Percentiles rank a stretch among this genome's conserved stretches.
phyloP scores from a whole-genome alignment of 345 rosid genomes.

The Gossypium anomalum region DNA sequence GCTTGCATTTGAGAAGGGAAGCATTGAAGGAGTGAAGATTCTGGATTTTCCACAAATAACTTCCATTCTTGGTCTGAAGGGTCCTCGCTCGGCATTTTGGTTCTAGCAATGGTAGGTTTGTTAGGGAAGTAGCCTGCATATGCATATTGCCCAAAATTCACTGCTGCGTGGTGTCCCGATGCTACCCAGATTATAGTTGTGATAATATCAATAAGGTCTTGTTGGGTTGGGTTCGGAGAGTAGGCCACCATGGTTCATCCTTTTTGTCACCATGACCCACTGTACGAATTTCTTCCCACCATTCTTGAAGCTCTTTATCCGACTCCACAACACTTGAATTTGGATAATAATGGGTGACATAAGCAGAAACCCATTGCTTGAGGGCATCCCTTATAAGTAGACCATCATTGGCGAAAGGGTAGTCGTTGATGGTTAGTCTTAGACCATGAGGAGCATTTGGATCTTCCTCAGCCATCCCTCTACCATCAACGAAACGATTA shows the following conservation, averaged over 20 bases:
- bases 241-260: slow-evolving; percentile 53
- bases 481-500: slow-evolving; percentile 4
- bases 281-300: slow-evolving; percentile 50
- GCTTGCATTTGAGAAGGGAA: slow-evolving; percentile 53
- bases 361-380: slow-evolving; percentile 40
- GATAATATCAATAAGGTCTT: slow-evolving; percentile 30
- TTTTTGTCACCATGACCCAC: slow-evolving; percentile 53
- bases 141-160: slow-evolving; percentile 52
- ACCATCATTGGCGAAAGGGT: slow-evolving; percentile 62
- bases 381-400: slow-evolving; percentile 42
- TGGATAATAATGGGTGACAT: slow-evolving; percentile 47
- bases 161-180: slow-evolving; percentile 50
- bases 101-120: slow-evolving; percentile 42
- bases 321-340: slow-evolving; percentile 22
- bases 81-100: slow-evolving; percentile 44
- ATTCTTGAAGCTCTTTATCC: slow-evolving; percentile 51
- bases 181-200: slow-evolving; percentile 44
- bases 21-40: slow-evolving; percentile 23
- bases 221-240: slow-evolving; percentile 19
- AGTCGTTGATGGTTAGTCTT: slow-evolving; percentile 46
- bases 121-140: slow-evolving; percentile 48
- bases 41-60: slow-evolving; percentile 33
- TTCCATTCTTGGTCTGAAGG: slow-evolving; percentile 29
- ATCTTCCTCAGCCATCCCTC: slow-evolving; percentile 58
- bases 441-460: slow-evolving; percentile 45